phyloP scores from a whole-genome alignment of 148 eudicot species.

The Vaccinium corymbosum region DNA sequence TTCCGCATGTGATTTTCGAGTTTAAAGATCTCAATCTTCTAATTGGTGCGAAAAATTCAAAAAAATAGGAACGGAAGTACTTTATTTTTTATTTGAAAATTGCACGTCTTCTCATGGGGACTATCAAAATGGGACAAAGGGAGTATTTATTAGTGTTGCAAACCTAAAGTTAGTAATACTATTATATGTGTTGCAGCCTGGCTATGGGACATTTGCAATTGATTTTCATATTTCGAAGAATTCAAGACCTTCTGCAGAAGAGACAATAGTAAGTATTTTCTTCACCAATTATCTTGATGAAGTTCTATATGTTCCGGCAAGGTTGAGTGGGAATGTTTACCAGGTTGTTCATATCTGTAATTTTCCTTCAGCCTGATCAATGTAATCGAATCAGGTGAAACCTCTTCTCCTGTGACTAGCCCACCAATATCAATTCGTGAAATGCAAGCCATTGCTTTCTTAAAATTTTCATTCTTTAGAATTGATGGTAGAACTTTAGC shows the following conservation, averaged over 20 bases:
- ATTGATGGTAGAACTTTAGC: too few relatives aligned
- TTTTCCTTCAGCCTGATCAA: not conserved
- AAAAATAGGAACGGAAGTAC: too few relatives aligned
- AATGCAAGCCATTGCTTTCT: not conserved
- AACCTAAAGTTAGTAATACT: not conserved
- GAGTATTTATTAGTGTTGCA: not conserved
- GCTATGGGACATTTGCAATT: constrained; percentile 56
- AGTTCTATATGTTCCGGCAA: not conserved
- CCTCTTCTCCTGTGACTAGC: not conserved
- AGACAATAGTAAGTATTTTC: constrained; percentile 57
- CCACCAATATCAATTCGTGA: not conserved
- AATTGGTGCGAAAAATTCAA: too few relatives aligned
- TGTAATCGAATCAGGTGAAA: not conserved
- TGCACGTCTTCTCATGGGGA: not conserved
- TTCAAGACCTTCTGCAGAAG: constrained; percentile 32
- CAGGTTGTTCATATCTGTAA: not conserved
- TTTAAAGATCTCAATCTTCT: too few relatives aligned
- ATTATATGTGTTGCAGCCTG: constrained; percentile 58
- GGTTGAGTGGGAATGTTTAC: not conserved
- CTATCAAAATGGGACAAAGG: too few relatives aligned
- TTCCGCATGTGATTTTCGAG: too few relatives aligned
- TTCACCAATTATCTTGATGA: not conserved
- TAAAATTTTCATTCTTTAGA: not conserved
- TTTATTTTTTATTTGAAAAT: too few relatives aligned
- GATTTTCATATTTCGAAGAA: constrained; percentile 76